Conservation (phyloP, 2,329 filamentous ascomycete species). For the Neonectria punicea region DNA sequence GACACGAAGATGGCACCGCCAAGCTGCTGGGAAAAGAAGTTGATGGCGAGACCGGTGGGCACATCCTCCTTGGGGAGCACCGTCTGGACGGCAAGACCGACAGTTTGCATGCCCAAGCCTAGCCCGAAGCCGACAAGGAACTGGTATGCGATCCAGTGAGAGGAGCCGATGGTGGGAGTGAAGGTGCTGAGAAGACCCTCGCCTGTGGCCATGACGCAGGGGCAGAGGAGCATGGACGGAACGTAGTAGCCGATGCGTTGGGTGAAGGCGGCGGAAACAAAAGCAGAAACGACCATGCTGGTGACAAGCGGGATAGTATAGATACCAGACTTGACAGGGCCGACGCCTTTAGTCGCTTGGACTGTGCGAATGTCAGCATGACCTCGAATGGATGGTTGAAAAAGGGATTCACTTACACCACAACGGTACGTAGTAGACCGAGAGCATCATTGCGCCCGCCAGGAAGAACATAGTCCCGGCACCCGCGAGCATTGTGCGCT, state of each 20-base stretch:
- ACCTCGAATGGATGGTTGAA: background rate
- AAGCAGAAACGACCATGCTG: constrained; percentile 63
- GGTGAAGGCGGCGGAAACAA: constrained; percentile 59
- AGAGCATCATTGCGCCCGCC: constrained; percentile 62
- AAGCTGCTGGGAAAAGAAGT: constrained; percentile 68
- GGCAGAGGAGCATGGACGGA: constrained; percentile 64
- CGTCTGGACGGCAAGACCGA: constrained; percentile 66
- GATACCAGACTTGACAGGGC: constrained; percentile 65
- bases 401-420: constrained; percentile 58
- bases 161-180: constrained; percentile 54
- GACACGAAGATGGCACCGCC: constrained; percentile 69
- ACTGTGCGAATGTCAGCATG: constrained; percentile 50
- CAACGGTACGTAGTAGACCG: constrained; percentile 64
- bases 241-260: constrained; percentile 69
- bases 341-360: constrained; percentile 65
- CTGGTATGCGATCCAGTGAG: constrained; percentile 70
- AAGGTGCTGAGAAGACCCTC: constrained; percentile 69
- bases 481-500: constrained; percentile 64
- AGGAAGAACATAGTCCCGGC: constrained; percentile 59
- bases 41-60: constrained; percentile 64
- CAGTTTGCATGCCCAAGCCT: constrained; percentile 68
- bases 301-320: constrained; percentile 67
- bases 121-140: constrained; percentile 68
- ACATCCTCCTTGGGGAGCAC: constrained; percentile 63
- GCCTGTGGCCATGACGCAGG: constrained; percentile 62